Evolutionary conservation across 768 basidiomycete genomes (phyloP), one percentile per base, ranked within the genome.

Genomic region (Dioszegia hungarica): DNA sequence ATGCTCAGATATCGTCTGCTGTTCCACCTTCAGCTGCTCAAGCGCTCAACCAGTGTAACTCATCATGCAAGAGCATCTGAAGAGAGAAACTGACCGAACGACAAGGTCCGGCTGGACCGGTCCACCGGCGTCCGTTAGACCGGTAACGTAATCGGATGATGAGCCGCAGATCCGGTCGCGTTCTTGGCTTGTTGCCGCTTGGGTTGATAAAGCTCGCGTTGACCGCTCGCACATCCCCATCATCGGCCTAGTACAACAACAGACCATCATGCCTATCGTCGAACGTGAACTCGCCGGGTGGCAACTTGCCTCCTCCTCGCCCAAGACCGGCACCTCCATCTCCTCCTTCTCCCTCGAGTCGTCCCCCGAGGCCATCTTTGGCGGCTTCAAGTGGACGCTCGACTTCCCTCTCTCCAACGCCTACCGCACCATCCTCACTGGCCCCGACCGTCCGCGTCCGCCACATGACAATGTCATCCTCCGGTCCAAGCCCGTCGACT

Each of bases 391-490:
- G 8, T 74, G 56, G 48, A 63, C 53, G 12, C 56, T 74, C 31
- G 57, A 64, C 31, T 64, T 70, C 52, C 62, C 68, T n/a, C 46
- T 67, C 6, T 34, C 68, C 24, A 63, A 61, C 43, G 62, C 59
- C 19, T 65, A 72, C 29, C 60, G 68, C 12, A 46, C 63, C 14
- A 60, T 69, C 10, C 36, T 74, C 22, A 65, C 62, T 10, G 62
- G 66, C 19, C 64, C 66, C 2, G 64, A 68, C 44, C 56, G 68
- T 38, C 68, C 66, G 22, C 57, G 48, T 29, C 73, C 73, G 1
- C 70, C 70, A 22, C 70, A 74, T 33, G 60, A 67, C 41, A 74
- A 74, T 46, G 38, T 72, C 38, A 46, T 66, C 41, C 54, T 63
- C 14, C 44, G 41, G 15, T 44, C 53, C 5, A 27, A 33, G 2